A percentile compares a stretch with the other conserved stretches of the same genome.
These are phyloP conservation scores for Aspergillus coremiiformis DNA, from an alignment of 495 filamentous ascomycete species.

Conservation along the genomic window DNA sequence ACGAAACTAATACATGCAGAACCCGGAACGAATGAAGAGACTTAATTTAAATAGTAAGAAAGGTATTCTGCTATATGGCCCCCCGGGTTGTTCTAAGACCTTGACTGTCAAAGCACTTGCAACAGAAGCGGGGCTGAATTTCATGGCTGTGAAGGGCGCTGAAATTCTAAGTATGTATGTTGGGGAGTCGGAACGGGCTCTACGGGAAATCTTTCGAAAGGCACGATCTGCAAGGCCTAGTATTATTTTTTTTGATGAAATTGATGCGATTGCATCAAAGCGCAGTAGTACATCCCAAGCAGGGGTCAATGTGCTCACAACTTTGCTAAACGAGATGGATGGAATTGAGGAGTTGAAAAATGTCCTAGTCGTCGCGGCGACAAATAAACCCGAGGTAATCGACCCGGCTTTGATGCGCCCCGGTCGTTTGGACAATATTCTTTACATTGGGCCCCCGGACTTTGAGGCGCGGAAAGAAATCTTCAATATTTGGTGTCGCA, in stretches of 20 bases:
- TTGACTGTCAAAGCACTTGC: slow-evolving; percentile 88
- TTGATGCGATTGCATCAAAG: slow-evolving; percentile 83
- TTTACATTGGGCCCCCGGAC: slow-evolving; percentile 85
- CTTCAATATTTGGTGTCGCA: slow-evolving; percentile 54
- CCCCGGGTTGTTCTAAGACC: slow-evolving; percentile 94
- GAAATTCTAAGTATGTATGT: slow-evolving; percentile 97
- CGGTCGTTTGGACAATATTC: slow-evolving; percentile 79
- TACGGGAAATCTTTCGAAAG: slow-evolving; percentile 82
- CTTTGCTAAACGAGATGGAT: slow-evolving; percentile 92
- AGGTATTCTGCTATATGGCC: slow-evolving; percentile 86
- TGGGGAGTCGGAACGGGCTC: slow-evolving; percentile 84
- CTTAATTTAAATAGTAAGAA: slow-evolving; percentile 62
- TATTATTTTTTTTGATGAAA: slow-evolving; percentile 98
- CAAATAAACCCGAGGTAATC: slow-evolving; percentile 79
- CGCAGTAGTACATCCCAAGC: slow-evolving; percentile 48
- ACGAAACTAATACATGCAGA: slow-evolving; percentile 25
- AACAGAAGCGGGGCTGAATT: slow-evolving; percentile 86
- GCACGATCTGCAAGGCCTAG: slow-evolving; percentile 80
- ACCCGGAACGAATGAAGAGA: slow-evolving; percentile 51
- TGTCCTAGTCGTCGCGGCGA: slow-evolving; percentile 88
- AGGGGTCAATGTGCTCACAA: slow-evolving; percentile 78
- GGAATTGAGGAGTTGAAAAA: slow-evolving; percentile 80
- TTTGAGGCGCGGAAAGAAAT: slow-evolving; percentile 70
- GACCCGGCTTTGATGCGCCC: slow-evolving; percentile 84
- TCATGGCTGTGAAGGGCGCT: slow-evolving; percentile 92